Conservation (phyloP, 2,329 filamentous ascomycete genomes). For the Biscogniauxia sp. region DNA sequence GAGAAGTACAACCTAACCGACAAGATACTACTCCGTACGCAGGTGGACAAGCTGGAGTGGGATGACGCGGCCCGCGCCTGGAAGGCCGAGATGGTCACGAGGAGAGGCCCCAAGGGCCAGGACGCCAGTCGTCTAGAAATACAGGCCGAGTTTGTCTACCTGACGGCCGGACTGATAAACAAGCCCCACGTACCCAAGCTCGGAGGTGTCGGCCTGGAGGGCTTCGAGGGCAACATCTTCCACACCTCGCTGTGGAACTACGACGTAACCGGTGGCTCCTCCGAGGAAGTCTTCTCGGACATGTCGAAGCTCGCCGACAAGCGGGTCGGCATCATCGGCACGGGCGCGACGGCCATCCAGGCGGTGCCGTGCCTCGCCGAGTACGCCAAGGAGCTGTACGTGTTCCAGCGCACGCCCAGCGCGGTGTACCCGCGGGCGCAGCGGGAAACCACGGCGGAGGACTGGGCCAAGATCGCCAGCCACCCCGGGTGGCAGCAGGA, state of each 20-base stretch:
- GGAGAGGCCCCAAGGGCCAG: slow-evolving; percentile 22
- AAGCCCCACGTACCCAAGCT: slow-evolving; percentile 43
- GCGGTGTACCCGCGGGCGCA: slow-evolving; percentile 24
- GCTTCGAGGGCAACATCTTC: slow-evolving; percentile 41
- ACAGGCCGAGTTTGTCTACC: slow-evolving; percentile 38
- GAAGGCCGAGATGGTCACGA: slow-evolving; percentile 29
- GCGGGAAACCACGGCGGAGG: slow-evolving; percentile 34
- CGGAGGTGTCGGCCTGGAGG: slow-evolving; percentile 36
- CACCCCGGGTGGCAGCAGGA: slow-evolving; percentile 48
- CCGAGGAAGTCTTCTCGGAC: slow-evolving; percentile 32
- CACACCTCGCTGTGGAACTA: slow-evolving; percentile 50
- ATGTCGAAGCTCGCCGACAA: slow-evolving; percentile 46
- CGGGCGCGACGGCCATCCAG: slow-evolving; percentile 48
- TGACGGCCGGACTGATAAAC: slow-evolving; percentile 39
- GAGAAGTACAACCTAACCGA: slow-evolving; percentile 43
- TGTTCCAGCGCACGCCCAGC: slow-evolving; percentile 55
- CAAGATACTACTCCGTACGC: slow-evolving; percentile 46
- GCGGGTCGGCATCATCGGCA: slow-evolving; percentile 49
- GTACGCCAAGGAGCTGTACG: slow-evolving; percentile 48
- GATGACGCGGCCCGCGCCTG: slow-evolving; percentile 35
- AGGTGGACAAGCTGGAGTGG: slow-evolving; percentile 44
- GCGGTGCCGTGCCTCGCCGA: slow-evolving; percentile 44
- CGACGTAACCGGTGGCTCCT: slow-evolving; percentile 39
- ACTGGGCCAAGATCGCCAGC: slow-evolving; percentile 38
- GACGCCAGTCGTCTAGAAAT: slow-evolving; percentile 31